phyloP scores from a whole-genome alignment of 169 alveolate genomes.

The Besnoitia besnoiti region DNA sequence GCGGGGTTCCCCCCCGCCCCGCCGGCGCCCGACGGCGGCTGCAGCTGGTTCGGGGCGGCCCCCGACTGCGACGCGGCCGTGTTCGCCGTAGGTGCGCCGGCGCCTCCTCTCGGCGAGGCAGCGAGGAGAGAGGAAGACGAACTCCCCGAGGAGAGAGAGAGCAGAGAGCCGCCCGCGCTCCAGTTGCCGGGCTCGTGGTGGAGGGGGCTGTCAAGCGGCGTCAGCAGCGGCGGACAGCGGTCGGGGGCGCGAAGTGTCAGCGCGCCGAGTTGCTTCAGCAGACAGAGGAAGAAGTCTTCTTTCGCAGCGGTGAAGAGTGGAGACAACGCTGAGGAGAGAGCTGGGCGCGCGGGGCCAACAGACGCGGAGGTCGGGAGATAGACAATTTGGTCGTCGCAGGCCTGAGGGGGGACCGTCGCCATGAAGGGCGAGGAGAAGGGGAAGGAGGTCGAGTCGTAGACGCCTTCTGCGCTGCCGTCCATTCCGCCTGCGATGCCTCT shows the following conservation, averaged over 20 bases:
- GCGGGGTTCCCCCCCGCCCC: background rate
- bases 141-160: background rate
- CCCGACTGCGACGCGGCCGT: too few relatives aligned
- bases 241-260: conserved; percentile 44
- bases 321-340: background rate
- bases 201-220: conserved; percentile 42
- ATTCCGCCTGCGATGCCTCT: background rate
- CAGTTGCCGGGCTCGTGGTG: background rate
- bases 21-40: too few relatives aligned
- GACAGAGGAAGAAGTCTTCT: conserved; percentile 16
- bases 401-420: background rate
- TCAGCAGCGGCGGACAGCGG: conserved; percentile 39
- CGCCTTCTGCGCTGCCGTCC: background rate
- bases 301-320: conserved; percentile 19
- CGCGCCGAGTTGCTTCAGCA: conserved; percentile 51
- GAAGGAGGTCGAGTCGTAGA: background rate
- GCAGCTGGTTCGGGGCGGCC: too few relatives aligned
- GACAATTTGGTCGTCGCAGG: background rate
- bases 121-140: background rate
- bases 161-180: background rate
- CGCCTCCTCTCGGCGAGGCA: background rate
- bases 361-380: background rate
- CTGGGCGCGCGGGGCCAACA: background rate
- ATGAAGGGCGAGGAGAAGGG: conserved; percentile 2
- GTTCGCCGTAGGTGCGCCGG: background rate